Percentiles rank a stretch among this genome's conserved stretches.
Conservation (phyloP, 108 stramenopile genomes). For the Poteriospumella lacustris region DNA sequence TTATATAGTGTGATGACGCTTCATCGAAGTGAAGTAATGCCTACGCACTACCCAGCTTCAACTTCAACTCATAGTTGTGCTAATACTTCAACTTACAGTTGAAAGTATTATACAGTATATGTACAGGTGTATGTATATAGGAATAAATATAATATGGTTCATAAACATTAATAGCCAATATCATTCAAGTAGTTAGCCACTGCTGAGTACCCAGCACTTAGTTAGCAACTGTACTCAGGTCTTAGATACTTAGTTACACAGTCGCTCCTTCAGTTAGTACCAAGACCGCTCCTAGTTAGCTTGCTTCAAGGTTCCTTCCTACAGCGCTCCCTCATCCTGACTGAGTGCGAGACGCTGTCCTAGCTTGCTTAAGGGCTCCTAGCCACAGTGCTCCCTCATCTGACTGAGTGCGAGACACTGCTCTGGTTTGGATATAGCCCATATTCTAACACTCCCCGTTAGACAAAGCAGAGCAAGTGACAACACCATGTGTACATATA, state of each 20-base stretch:
- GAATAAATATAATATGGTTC: conserved; percentile 9
- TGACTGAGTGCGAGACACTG: conserved; percentile 1
- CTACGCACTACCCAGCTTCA: conserved; percentile 6
- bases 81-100: conserved; percentile 9
- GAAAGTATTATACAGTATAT: conserved; percentile 9
- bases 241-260: conserved; percentile 8
- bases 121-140: conserved; percentile 8
- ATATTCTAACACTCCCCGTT: conserved; percentile 7
- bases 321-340: conserved; percentile 6
- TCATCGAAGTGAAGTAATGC: conserved; percentile 7
- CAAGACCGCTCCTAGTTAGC: conserved; percentile 6
- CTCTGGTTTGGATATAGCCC: conserved; percentile 6
- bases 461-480: conserved; percentile 7
- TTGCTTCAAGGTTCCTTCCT: conserved; percentile 2
- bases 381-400: conserved; percentile 6
- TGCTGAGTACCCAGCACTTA: conserved; percentile 6
- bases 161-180: conserved; percentile 9
- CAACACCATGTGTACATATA: conserved; percentile 8
- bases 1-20: conserved; percentile 2
- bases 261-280: conserved; percentile 6
- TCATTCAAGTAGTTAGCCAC: conserved; percentile 7
- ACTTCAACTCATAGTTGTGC: conserved; percentile 7
- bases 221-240: conserved; percentile 7
- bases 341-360: conserved; percentile 5
- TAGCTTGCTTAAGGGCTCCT: conserved; percentile 6